Base-by-base conservation (phyloP, 2,329 filamentous ascomycete species). In the Pezicula rhizophila region DNA sequence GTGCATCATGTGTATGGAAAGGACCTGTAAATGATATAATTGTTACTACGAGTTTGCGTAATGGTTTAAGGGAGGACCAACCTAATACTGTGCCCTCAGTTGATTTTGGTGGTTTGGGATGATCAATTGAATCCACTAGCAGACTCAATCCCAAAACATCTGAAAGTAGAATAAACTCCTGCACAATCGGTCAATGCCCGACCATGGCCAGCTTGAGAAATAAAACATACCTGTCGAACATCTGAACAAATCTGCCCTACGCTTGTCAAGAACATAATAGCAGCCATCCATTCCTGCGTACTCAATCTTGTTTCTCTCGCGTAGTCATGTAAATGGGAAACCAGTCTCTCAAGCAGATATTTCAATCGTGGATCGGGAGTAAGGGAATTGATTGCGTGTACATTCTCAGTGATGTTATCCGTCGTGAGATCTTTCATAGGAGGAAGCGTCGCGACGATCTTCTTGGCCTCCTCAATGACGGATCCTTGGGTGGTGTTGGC, bases 111-210 rank as follows among this genome's bases (percentile, higher is more conserved):
- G 85, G 87, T 64, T 89, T 92, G 23, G 88, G 88, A 69, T 92
- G 87, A 71, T 90, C 85, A 71, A 93, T 91, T 58, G 76, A 80
- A 70, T 93, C 87, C 57, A 93, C 83, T 4, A 93, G 79, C 51
- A 91, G 78, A 18, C 85, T 90, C 33, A 93, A 79, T 35, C 87
- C 88, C 18, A 92, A 77, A 38, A 89, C 76, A 67, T 93, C 88
- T 56, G 84, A 88, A 54, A 92, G 81, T 35, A 92, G 80, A 66
- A 92, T 91, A 72, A 87, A 90, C 74, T 90, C 85, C 77, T 83
- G 56, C 17, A 2, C 14, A 26, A 14, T 8, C 25, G 12, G 25
- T 43, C 15, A 48, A 18, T 35, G 20, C 17, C 26, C 28, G 11
- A 4, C 5, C 11, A 14, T 11, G 15, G 4, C 53, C 28, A 25